phyloP scores from a whole-genome alignment of 805 yeast species.

The Yamadazyma philogaea region DNA sequence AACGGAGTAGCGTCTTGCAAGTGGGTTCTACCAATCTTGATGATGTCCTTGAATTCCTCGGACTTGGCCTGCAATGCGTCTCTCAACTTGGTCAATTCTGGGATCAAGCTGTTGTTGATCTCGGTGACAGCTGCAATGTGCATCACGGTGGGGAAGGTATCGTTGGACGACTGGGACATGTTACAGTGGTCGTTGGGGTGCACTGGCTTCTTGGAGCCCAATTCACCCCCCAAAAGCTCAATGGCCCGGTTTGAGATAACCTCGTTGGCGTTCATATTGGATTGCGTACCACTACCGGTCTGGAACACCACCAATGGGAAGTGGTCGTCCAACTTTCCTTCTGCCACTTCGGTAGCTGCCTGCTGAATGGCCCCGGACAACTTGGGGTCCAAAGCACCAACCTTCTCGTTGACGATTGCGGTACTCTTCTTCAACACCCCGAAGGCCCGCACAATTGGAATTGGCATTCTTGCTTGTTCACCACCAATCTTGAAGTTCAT shows the following conservation, averaged over 20 bases:
- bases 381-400: conserved; percentile 81
- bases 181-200: conserved; percentile 99
- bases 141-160: conserved; percentile 99
- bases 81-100: conserved; percentile 74
- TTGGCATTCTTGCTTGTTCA: conserved; percentile 82
- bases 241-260: conserved; percentile 98
- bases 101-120: conserved; percentile 70
- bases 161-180: conserved; percentile 98
- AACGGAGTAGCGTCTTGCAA: conserved; percentile 98
- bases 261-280: conserved; percentile 98
- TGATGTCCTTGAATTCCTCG: conserved; percentile 81
- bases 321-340: conserved; percentile 88
- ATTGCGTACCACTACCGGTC: conserved; percentile 98
- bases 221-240: conserved; percentile 86
- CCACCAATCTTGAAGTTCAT: conserved; percentile 97
- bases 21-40: conserved; percentile 98
- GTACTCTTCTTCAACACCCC: conserved; percentile 94
- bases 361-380: conserved; percentile 79
- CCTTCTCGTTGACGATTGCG: conserved; percentile 79
- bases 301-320: conserved; percentile 98
- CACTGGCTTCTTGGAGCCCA: conserved; percentile 90
- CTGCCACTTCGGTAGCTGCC: conserved; percentile 94
- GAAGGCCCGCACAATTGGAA: conserved; percentile 85
- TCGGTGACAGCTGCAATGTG: conserved; percentile 97
- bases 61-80: conserved; percentile 75